Percentiles rank a stretch among this genome's conserved stretches.
These are phyloP conservation scores for Kalmusia sp. DNA, from an alignment of 2,329 filamentous ascomycete species.

Conservation along the genomic window DNA sequence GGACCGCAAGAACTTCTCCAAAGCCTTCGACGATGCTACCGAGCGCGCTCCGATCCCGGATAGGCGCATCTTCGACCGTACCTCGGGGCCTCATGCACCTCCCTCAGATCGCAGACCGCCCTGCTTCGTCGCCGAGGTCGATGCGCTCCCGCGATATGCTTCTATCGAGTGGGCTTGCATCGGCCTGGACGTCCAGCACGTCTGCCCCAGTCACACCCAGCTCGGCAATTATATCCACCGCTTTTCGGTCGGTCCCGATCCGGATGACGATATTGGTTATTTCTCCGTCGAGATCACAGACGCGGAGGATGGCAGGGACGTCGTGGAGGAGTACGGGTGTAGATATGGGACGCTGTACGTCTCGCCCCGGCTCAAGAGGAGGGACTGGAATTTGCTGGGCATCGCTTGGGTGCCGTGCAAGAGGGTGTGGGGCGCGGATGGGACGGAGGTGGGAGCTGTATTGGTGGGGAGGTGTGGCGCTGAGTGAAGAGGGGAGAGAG, in stretches of 20 bases:
- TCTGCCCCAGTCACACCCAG: background rate
- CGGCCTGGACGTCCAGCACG: slow-evolving; percentile 54
- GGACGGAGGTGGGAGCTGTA: slow-evolving; percentile 30
- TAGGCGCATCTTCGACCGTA: background rate
- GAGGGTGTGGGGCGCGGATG: slow-evolving; percentile 37
- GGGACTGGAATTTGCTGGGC: slow-evolving; percentile 10
- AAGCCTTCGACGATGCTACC: slow-evolving; percentile 28
- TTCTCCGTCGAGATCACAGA: slow-evolving; percentile 20
- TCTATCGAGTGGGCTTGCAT: slow-evolving; percentile 84
- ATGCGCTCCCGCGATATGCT: slow-evolving; percentile 75
- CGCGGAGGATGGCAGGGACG: background rate
- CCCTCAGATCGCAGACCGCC: slow-evolving; percentile 60
- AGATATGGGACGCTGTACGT: slow-evolving; percentile 33
- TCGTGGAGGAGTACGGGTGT: slow-evolving; percentile 17
- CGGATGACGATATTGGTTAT: slow-evolving; percentile 14
- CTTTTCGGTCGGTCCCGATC: background rate
- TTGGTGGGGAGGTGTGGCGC: slow-evolving; percentile 27
- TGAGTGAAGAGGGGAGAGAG: background rate
- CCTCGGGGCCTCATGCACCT: background rate
- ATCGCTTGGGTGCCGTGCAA: slow-evolving; percentile 41
- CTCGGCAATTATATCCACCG: background rate
- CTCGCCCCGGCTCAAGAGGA: slow-evolving; percentile 13
- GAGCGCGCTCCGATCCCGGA: slow-evolving; percentile 53
- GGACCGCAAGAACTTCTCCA: slow-evolving; percentile 63
- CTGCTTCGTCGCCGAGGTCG: slow-evolving; percentile 77